phyloP scores from a whole-genome alignment of 1,139 yeast genomes.

The Suhomyces maxii region DNA sequence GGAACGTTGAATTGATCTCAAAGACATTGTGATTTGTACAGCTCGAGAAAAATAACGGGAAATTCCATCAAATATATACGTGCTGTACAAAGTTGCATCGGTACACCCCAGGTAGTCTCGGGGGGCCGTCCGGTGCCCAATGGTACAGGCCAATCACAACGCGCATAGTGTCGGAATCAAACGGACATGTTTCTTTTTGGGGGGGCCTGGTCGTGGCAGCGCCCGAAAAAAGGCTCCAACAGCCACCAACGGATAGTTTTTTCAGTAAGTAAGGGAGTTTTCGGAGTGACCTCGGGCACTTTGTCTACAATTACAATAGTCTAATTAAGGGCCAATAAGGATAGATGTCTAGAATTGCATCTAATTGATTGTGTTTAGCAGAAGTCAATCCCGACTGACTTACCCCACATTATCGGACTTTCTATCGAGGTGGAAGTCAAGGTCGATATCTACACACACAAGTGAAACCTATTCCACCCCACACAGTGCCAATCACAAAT shows the following conservation, averaged over 20 bases:
- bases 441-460: too few relatives aligned
- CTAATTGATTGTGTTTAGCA: too few relatives aligned
- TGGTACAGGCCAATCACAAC: conserved; percentile 10
- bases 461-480: too few relatives aligned
- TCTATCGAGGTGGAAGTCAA: too few relatives aligned
- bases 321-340: too few relatives aligned
- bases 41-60: conserved; percentile 11
- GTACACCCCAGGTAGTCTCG: conserved; percentile 3
- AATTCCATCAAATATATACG: conserved; percentile 15
- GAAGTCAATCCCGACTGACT: too few relatives aligned
- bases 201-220: not conserved
- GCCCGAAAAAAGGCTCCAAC: not conserved
- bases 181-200: conserved; percentile 11
- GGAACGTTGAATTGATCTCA: conserved; percentile 43
- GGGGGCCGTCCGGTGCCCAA: conserved; percentile 10
- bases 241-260: not conserved
- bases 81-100: conserved; percentile 3
- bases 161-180: conserved; percentile 10
- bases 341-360: too few relatives aligned
- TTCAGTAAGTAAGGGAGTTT: not conserved
- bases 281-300: not conserved
- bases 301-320: too few relatives aligned
- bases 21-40: conserved; percentile 27
- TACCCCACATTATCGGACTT: too few relatives aligned
- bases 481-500: too few relatives aligned